Evolutionary conservation across 305 asterid genomes (phyloP).

Genomic region (Fraxinus paxiana): DNA sequence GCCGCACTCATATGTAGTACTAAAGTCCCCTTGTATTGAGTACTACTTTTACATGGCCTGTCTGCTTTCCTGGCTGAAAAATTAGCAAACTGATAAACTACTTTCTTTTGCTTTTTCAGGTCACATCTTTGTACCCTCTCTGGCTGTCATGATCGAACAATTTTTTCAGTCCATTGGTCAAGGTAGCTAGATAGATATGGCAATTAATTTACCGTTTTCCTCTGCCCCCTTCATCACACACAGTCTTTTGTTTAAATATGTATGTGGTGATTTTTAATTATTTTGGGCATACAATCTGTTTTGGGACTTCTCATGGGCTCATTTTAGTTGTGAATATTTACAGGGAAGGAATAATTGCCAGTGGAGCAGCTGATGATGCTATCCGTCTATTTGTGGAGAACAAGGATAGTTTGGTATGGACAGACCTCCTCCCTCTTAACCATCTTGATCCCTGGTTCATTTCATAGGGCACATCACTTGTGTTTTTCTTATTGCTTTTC

Average conservation of each 20-base stretch:
- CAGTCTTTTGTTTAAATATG: background rate
- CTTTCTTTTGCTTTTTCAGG: constrained; percentile 25
- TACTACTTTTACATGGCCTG: background rate
- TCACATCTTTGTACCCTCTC: constrained; percentile 38
- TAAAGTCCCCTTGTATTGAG: background rate
- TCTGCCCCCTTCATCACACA: background rate
- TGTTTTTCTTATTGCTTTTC: background rate
- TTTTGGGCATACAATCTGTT: background rate
- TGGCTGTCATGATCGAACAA: constrained; percentile 49
- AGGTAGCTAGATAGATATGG: constrained; percentile 28
- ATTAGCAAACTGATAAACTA: background rate
- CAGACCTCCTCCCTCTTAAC: background rate
- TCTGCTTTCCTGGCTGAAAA: background rate
- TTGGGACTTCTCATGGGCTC: background rate
- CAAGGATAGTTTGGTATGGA: constrained; percentile 32
- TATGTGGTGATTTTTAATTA: background rate
- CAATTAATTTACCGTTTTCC: background rate
- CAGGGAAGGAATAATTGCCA: constrained; percentile 48
- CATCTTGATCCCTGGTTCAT: background rate
- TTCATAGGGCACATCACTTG: background rate
- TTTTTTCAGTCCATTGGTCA: constrained; percentile 51
- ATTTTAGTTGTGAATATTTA: background rate
- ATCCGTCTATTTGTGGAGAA: constrained; percentile 44
- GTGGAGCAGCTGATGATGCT: constrained; percentile 52
- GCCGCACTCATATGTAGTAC: background rate